These are phyloP conservation scores for Globisporangium parvum DNA, from an alignment of 352 stramenopile genomes.

Conservation along the genomic window DNA sequence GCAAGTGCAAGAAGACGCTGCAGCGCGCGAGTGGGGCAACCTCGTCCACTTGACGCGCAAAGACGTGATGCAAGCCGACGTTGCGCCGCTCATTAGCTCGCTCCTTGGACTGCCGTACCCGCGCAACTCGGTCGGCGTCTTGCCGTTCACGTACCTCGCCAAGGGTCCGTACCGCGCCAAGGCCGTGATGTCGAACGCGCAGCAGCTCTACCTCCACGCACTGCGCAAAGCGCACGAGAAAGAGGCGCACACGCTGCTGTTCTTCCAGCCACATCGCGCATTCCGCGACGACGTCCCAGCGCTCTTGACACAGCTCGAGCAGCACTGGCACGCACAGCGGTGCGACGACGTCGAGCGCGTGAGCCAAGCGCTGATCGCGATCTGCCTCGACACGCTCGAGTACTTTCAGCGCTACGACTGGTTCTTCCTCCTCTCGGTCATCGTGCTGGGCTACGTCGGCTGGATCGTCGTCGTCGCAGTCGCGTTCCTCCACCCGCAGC, in stretches of 20 bases:
- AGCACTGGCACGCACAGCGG: slow-evolving; percentile 12
- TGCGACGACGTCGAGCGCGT: slow-evolving; percentile 32
- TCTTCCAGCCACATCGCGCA: slow-evolving; percentile 44
- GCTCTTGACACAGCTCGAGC: slow-evolving; percentile 22
- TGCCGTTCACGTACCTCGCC: slow-evolving; percentile 66
- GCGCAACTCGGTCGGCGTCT: slow-evolving; percentile 76
- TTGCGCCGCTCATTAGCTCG: slow-evolving; percentile 68
- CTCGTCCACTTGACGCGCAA: slow-evolving; percentile 46
- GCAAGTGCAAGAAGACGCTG: slow-evolving; percentile 33
- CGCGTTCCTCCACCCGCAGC: slow-evolving; percentile 41
- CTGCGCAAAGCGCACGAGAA: slow-evolving; percentile 65
- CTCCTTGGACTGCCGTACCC: slow-evolving; percentile 70
- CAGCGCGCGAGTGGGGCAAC: slow-evolving; percentile 33
- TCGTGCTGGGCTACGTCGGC: slow-evolving; percentile 70
- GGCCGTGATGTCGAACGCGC: slow-evolving; percentile 66
- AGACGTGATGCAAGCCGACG: slow-evolving; percentile 82
- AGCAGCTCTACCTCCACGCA: slow-evolving; percentile 63
- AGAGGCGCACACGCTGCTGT: slow-evolving; percentile 43
- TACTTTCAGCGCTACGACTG: slow-evolving; percentile 86
- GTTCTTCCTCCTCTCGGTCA: slow-evolving; percentile 69
- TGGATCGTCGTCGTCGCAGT: slow-evolving; percentile 66
- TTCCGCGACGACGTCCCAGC: slow-evolving; percentile 38
- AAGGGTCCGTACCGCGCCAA: slow-evolving; percentile 56
- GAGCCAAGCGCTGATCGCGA: slow-evolving; percentile 63
- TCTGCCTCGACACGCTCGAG: slow-evolving; percentile 66